These are phyloP conservation scores for Adiantum capillusveneris DNA, from an alignment of 75 land plant genomes.

Conservation along the genomic window DNA sequence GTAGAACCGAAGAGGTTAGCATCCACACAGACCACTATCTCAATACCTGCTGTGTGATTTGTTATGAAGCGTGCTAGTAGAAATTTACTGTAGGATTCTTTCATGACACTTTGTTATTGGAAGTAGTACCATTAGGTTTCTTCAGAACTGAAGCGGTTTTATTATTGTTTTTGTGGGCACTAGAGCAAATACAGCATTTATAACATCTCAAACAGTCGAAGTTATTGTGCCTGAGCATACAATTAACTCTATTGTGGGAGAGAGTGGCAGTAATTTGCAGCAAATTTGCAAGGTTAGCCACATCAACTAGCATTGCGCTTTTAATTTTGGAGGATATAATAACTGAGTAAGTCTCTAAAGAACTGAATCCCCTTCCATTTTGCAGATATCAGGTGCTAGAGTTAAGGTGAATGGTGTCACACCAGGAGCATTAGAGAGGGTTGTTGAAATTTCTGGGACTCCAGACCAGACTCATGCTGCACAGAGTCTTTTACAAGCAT, in stretches of 20 bases:
- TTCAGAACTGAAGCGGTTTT: no score
- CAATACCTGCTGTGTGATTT: no score
- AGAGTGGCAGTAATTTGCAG: constrained; percentile 47
- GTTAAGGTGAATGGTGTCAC: constrained; percentile 59
- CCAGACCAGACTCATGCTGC: constrained; percentile 87
- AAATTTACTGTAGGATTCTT: no score
- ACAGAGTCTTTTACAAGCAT: constrained; percentile 84
- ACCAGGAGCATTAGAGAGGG: constrained; percentile 62
- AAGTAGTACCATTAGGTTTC: no score
- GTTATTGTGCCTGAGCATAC: constrained; percentile 55
- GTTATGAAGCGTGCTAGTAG: no score
- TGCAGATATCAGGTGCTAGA: constrained; percentile 84
- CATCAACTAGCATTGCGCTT: neutral
- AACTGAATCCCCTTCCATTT: neutral
- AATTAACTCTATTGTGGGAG: constrained; percentile 57
- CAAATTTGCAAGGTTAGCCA: constrained; percentile 53
- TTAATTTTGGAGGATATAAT: neutral
- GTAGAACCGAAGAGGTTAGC: neutral
- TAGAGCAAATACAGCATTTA: constrained; percentile 18
- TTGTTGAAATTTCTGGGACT: constrained; percentile 74
- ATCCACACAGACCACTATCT: neutral
- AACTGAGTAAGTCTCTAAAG: neutral
- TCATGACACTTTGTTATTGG: no score
- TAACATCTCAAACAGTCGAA: constrained; percentile 58
- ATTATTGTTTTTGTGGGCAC: neutral